phyloP scores from a whole-genome alignment of 371 early-diverging fungal genomes.

The Choanephora cucurbitarum region DNA sequence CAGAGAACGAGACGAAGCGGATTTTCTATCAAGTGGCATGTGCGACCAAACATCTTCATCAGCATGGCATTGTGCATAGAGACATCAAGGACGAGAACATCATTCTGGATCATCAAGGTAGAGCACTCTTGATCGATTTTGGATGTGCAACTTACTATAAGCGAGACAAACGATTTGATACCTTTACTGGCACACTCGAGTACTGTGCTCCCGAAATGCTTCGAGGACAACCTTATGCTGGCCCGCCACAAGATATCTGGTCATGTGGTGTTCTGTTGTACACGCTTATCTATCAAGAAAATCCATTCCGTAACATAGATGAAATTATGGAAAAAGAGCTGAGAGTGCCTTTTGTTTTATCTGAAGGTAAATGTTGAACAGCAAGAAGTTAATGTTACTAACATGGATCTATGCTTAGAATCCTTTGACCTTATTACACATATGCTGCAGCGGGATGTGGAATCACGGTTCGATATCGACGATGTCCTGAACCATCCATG shows the following conservation, averaged over 20 bases:
- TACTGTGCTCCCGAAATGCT: constrained; percentile 71
- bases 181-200: constrained; percentile 68
- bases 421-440: constrained; percentile 49
- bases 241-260: constrained; percentile 78
- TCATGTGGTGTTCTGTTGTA: constrained; percentile 74
- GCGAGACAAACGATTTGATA: constrained; percentile 58
- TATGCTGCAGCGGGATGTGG: constrained; percentile 49
- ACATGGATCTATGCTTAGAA: constrained; percentile 13
- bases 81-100: constrained; percentile 76
- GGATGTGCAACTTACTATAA: constrained; percentile 63
- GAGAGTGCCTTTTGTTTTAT: constrained; percentile 60
- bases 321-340: constrained; percentile 60
- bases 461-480: constrained; percentile 49
- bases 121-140: constrained; percentile 66
- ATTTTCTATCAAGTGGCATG: constrained; percentile 62
- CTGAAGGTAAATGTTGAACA: constrained; percentile 59
- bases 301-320: constrained; percentile 73
- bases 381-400: no score
- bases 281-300: constrained; percentile 67
- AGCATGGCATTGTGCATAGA: constrained; percentile 70
- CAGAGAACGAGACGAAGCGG: constrained; percentile 51
- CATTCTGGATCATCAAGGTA: constrained; percentile 53
- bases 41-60: constrained; percentile 68
- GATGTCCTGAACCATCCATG: constrained; percentile 57
- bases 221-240: constrained; percentile 62